Percentiles rank a stretch among this genome's conserved stretches.
Conservation (phyloP, 1,284 basidiomycete species). For the Rhodotorula sp. region DNA sequence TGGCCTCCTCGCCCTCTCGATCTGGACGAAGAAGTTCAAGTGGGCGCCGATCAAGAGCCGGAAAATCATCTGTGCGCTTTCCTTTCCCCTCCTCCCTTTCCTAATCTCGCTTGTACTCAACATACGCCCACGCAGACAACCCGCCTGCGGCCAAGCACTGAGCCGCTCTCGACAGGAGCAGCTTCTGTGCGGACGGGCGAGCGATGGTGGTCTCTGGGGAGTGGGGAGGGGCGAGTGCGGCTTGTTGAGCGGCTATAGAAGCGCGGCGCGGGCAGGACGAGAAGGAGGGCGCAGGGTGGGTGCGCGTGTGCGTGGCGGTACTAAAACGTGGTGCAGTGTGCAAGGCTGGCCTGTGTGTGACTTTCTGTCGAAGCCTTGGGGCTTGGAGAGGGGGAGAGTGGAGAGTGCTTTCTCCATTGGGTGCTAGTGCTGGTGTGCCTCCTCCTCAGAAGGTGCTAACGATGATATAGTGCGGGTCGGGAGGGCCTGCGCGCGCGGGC, state of each 20-base stretch:
- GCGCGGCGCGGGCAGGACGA: neutral
- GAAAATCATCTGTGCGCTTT: slow-evolving; percentile 61
- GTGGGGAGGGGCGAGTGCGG: too few relatives aligned
- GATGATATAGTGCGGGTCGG: too few relatives aligned
- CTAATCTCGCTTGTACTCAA: slow-evolving; percentile 51
- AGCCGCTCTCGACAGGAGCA: neutral
- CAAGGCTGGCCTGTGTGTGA: neutral
- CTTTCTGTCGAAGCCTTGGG: neutral
- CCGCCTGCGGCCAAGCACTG: slow-evolving; percentile 43
- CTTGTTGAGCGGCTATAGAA: too few relatives aligned
- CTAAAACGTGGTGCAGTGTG: neutral
- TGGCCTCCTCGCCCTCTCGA: slow-evolving; percentile 71
- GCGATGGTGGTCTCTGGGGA: too few relatives aligned
- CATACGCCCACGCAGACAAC: slow-evolving; percentile 31
- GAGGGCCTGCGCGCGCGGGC: too few relatives aligned
- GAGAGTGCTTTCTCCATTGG: too few relatives aligned
- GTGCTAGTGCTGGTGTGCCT: too few relatives aligned
- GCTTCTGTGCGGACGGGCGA: too few relatives aligned
- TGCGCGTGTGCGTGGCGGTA: too few relatives aligned
- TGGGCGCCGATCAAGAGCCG: slow-evolving; percentile 89
- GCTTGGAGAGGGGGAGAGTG: too few relatives aligned
- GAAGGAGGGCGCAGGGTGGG: neutral
- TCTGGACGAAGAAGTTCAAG: slow-evolving; percentile 95
- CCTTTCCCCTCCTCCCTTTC: neutral
- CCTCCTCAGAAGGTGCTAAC: too few relatives aligned